Percentiles rank a stretch among this genome's conserved stretches.
Conservation (phyloP, 148 eudicot species). For the Talinum fruticosum region DNA sequence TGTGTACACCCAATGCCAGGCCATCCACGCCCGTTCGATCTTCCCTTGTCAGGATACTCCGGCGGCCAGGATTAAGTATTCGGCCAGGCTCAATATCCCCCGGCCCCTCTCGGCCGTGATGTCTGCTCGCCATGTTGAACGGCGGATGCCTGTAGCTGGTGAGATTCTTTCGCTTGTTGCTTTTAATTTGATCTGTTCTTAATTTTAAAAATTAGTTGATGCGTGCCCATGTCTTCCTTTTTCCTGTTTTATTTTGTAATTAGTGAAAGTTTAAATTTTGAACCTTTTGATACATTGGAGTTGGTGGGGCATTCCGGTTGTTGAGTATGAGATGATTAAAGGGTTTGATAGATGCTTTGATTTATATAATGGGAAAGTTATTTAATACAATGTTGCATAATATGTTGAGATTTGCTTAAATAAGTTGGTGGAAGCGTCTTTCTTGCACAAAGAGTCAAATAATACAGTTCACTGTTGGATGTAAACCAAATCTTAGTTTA, state of each 20-base stretch:
- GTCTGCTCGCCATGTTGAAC: conserved; percentile 72
- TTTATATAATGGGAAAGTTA: neutral
- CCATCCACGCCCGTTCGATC: conserved; percentile 80
- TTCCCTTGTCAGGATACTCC: conserved; percentile 98
- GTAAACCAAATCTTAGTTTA: neutral
- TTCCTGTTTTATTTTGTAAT: neutral
- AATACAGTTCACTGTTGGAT: neutral
- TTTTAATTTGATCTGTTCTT: neutral
- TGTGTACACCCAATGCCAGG: conserved; percentile 90
- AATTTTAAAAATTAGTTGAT: neutral
- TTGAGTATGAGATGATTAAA: neutral
- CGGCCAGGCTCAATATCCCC: conserved; percentile 71
- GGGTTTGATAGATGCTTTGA: neutral
- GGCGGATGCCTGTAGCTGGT: conserved; percentile 54
- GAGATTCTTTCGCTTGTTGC: neutral
- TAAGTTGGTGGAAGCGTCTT: neutral
- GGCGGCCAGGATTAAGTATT: conserved; percentile 58
- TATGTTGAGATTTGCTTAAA: neutral
- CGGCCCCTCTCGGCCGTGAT: conserved; percentile 60
- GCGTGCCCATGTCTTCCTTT: neutral
- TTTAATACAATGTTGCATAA: neutral
- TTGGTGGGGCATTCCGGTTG: neutral
- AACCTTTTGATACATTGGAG: neutral
- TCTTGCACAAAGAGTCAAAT: neutral
- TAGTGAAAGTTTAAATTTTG: neutral